A percentile compares a stretch with the other conserved stretches of the same genome.
These are phyloP conservation scores for Fraxinus angustifolia DNA, from an alignment of 305 asterid genomes.

Conservation along the genomic window DNA sequence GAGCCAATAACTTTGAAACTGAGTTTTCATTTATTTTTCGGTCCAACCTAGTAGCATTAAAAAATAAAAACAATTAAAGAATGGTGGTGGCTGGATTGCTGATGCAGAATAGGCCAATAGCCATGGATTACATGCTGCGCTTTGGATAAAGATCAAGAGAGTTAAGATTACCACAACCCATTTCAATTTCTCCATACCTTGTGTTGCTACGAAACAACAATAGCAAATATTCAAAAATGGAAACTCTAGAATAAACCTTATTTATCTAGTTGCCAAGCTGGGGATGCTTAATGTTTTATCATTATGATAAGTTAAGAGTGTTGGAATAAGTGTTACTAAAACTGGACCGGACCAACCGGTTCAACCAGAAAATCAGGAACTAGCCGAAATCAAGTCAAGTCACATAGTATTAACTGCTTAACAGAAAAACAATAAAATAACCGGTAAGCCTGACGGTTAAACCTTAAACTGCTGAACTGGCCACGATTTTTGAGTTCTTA, in stretches of 20 bases:
- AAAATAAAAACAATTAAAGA: neutral
- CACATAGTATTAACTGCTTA: neutral
- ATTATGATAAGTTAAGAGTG: neutral
- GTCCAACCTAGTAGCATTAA: neutral
- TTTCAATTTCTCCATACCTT: neutral
- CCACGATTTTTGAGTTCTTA: neutral
- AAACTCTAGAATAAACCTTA: neutral
- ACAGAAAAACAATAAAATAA: neutral
- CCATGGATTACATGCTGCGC: neutral
- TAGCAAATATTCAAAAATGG: neutral
- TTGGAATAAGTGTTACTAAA: neutral
- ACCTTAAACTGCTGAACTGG: neutral
- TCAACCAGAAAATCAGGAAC: neutral
- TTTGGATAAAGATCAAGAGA: conserved; percentile 2
- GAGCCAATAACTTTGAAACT: conserved; percentile 5
- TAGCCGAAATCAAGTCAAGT: neutral
- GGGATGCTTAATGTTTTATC: neutral
- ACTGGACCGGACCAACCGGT: neutral
- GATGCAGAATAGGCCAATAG: neutral
- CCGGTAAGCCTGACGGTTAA: neutral
- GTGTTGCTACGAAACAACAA: neutral
- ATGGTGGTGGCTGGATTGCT: neutral
- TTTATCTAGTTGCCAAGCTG: neutral
- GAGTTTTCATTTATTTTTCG: neutral
- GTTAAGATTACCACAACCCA: neutral